Percentiles rank a stretch among this genome's conserved stretches.
Evolutionary conservation across 352 stramenopile genomes (phyloP).

Genomic region (Globisporangium ultimum): DNA sequence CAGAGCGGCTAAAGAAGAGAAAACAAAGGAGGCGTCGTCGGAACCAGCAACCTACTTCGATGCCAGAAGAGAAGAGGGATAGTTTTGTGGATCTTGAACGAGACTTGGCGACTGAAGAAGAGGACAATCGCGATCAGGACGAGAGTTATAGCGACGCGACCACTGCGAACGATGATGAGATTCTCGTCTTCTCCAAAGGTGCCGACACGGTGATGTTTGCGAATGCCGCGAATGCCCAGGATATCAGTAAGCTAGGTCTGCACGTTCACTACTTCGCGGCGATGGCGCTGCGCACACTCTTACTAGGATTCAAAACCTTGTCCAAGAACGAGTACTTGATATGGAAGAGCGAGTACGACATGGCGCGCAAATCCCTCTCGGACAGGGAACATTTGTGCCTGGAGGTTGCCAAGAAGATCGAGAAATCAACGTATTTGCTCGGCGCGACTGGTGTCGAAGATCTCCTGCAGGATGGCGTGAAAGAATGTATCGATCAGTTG

Average conservation of each 20-base stretch:
- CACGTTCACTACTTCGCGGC: conserved; percentile 88
- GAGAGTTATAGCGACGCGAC: conserved; percentile 11
- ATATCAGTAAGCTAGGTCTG: conserved; percentile 69
- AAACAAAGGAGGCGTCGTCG: conserved; percentile 7
- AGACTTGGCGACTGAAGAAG: conserved; percentile 16
- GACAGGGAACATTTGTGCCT: conserved; percentile 65
- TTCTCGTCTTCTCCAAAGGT: conserved; percentile 86
- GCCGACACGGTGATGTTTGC: conserved; percentile 89
- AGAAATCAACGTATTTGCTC: conserved; percentile 86
- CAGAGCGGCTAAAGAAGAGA: conserved; percentile 4
- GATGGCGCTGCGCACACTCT: conserved; percentile 83
- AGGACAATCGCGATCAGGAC: not conserved
- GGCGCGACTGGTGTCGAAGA: conserved; percentile 97
- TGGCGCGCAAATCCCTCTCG: conserved; percentile 57
- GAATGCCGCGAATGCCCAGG: conserved; percentile 60
- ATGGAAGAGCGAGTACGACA: conserved; percentile 79
- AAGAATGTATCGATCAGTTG: conserved; percentile 94
- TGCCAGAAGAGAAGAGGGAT: conserved; percentile 16
- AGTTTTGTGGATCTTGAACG: conserved; percentile 28
- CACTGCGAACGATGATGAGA: conserved; percentile 26
- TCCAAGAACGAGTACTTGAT: conserved; percentile 46
- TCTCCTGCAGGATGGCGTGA: conserved; percentile 95
- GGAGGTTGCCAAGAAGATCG: conserved; percentile 70
- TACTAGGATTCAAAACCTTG: conserved; percentile 78
- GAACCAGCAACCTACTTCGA: not conserved